Conservation (phyloP, 768 basidiomycete genomes). For the Lactarius vividus region DNA sequence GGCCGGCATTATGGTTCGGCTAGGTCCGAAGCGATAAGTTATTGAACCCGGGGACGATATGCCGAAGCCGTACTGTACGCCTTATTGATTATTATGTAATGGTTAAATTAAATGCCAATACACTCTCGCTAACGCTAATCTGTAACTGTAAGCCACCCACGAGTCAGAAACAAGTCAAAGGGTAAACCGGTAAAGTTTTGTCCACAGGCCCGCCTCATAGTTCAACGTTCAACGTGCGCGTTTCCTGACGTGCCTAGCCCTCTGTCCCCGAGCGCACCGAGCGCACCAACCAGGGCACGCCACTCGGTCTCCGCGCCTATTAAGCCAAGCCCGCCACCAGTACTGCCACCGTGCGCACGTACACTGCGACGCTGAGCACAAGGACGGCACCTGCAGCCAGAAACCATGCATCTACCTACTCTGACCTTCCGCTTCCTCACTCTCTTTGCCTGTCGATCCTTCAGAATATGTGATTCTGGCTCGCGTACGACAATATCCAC, state of each 20-base stretch:
- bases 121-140: neutral
- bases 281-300: conserved; percentile 9
- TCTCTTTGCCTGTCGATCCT: conserved; percentile 26
- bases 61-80: too few relatives aligned
- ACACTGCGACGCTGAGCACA: conserved; percentile 60
- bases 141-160: too few relatives aligned
- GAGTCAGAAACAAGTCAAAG: too few relatives aligned
- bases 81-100: neutral
- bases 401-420: conserved; percentile 32
- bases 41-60: too few relatives aligned
- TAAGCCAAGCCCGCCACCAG: conserved; percentile 4
- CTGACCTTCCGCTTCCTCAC: neutral
- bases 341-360: conserved; percentile 4
- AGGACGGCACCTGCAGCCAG: conserved; percentile 65
- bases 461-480: conserved; percentile 33
- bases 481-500: conserved; percentile 56
- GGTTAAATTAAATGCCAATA: neutral
- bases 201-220: conserved; percentile 6
- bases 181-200: neutral
- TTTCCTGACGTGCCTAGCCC: conserved; percentile 13
- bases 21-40: too few relatives aligned
- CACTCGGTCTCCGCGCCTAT: neutral
- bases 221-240: neutral
- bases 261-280: conserved; percentile 22
- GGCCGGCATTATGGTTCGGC: too few relatives aligned